These are phyloP conservation scores for Candida odintsovae DNA, from an alignment of 805 yeast species.

Conservation along the genomic window DNA sequence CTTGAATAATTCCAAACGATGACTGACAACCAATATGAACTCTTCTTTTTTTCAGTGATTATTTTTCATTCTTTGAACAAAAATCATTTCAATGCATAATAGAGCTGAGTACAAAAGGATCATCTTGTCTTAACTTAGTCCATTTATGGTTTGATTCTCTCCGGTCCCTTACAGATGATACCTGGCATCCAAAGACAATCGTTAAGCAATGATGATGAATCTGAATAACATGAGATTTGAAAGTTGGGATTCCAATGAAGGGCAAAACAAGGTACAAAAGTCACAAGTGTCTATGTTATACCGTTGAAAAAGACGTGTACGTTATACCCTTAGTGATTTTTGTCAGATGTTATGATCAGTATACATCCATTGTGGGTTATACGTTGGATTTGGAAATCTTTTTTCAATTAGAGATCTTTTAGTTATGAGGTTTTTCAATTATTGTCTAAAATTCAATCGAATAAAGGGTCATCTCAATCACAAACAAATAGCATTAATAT, in stretches of 20 bases:
- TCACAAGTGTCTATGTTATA: background rate
- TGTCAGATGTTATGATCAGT: constrained; percentile 19
- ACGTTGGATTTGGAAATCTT: constrained; percentile 16
- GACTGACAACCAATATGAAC: background rate
- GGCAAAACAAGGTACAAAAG: constrained; percentile 13
- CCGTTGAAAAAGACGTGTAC: background rate
- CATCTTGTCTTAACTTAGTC: background rate
- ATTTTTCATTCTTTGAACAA: constrained; percentile 16
- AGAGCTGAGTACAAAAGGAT: constrained; percentile 18
- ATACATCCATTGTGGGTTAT: constrained; percentile 9
- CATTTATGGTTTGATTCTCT: too few relatives aligned
- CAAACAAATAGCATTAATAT: constrained; percentile 6
- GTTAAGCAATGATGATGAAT: background rate
- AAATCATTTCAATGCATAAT: constrained; percentile 14
- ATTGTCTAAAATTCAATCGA: background rate
- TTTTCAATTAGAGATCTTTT: too few relatives aligned
- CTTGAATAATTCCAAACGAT: background rate
- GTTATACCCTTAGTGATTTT: background rate
- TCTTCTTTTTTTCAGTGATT: constrained; percentile 15
- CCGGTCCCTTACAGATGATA: background rate
- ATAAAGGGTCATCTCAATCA: constrained; percentile 8
- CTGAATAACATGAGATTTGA: background rate
- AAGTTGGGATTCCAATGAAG: constrained; percentile 10
- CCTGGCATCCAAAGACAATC: background rate
- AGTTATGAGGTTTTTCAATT: background rate